Conservation (phyloP, 192 early-diverging fungal species). For the Phycomyces blakesleeanus region DNA sequence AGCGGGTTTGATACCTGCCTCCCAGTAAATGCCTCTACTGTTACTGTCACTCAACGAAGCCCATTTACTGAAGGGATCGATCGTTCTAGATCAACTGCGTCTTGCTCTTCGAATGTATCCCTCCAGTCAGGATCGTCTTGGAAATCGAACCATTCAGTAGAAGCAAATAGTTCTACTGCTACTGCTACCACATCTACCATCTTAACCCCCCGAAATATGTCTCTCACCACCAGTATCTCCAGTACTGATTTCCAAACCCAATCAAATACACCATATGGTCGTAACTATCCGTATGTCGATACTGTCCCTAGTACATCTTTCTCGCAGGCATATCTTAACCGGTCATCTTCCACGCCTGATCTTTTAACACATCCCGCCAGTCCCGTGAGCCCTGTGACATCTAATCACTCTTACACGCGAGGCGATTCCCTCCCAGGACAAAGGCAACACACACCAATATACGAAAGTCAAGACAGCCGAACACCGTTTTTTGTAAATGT, state of each 20-base stretch:
- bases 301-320: neutral
- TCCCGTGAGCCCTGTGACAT: neutral
- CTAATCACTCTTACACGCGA: neutral
- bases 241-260: constrained; percentile 7
- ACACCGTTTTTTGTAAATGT: too few relatives aligned
- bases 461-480: neutral
- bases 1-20: neutral
- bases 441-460: neutral
- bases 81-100: neutral
- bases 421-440: neutral
- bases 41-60: neutral
- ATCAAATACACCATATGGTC: neutral
- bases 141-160: neutral
- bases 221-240: neutral
- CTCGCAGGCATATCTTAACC: constrained; percentile 10
- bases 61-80: neutral
- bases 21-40: neutral
- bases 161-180: neutral
- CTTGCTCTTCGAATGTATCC: neutral
- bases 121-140: neutral
- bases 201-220: neutral
- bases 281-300: neutral
- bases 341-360: constrained; percentile 29
- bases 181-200: neutral
- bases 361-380: constrained; percentile 4